Evolutionary conservation across 495 filamentous ascomycete species (phyloP).

Genomic region (Elasticomyces elasticus): DNA sequence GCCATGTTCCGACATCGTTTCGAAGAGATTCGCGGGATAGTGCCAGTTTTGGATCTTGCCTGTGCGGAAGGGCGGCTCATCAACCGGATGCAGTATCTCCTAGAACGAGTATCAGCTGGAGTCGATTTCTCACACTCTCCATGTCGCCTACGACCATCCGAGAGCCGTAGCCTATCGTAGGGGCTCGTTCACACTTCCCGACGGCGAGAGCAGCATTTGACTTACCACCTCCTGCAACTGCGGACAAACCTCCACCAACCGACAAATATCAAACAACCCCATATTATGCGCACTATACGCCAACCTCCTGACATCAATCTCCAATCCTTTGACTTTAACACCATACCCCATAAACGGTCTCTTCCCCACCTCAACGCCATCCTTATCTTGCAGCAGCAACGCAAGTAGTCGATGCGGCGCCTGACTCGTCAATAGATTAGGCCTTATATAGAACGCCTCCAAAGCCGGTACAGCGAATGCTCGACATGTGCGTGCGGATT

Average conservation of each 20-base stretch:
- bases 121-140: too few relatives aligned
- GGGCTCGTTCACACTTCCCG: too few relatives aligned
- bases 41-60: constrained; percentile 43
- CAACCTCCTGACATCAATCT: constrained; percentile 48
- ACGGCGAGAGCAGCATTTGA: too few relatives aligned
- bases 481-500: constrained; percentile 51
- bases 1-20: constrained; percentile 39
- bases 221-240: constrained; percentile 42
- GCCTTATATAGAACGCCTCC: constrained; percentile 59
- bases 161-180: too few relatives aligned
- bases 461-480: constrained; percentile 65
- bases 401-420: constrained; percentile 41
- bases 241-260: constrained; percentile 37
- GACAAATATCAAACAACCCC: constrained; percentile 35
- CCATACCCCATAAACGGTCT: constrained; percentile 50
- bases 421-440: constrained; percentile 47
- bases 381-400: constrained; percentile 35
- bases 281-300: constrained; percentile 28
- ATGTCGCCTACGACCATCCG: too few relatives aligned
- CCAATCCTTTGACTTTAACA: constrained; percentile 58
- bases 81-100: constrained; percentile 46
- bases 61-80: constrained; percentile 46
- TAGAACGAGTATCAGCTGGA: too few relatives aligned
- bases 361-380: too few relatives aligned
- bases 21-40: constrained; percentile 52